Percentiles rank a stretch among this genome's conserved stretches.
These are phyloP conservation scores for Grosmannia penicillata DNA, from an alignment of 2,329 filamentous ascomycete genomes.

Conservation along the genomic window DNA sequence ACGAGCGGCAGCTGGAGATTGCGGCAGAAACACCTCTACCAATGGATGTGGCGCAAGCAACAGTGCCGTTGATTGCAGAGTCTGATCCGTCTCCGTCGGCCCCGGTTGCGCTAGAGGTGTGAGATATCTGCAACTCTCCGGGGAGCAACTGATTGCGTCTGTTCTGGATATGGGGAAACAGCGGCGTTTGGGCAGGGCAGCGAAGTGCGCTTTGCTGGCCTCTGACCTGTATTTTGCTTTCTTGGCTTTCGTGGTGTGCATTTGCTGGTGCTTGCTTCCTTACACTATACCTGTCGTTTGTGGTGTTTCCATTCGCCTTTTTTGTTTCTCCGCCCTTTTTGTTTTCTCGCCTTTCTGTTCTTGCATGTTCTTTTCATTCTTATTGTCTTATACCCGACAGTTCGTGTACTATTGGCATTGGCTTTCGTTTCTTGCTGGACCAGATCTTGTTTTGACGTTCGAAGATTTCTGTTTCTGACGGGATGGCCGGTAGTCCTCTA, in stretches of 20 bases:
- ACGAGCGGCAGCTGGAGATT: constrained; percentile 24
- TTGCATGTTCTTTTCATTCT: neutral
- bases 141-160: neutral
- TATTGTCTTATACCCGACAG: constrained; percentile 3
- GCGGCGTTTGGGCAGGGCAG: neutral
- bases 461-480: neutral
- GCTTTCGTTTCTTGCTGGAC: constrained; percentile 14
- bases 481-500: neutral
- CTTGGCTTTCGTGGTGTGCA: neutral
- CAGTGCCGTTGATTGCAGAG: constrained; percentile 13
- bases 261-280: constrained; percentile 1
- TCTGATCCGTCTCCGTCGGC: no score
- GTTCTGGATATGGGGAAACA: neutral
- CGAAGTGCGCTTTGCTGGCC: constrained; percentile 2
- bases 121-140: neutral
- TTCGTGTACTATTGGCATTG: constrained; percentile 3
- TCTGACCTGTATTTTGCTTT: constrained; percentile 10
- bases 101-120: constrained; percentile 16
- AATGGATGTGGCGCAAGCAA: constrained; percentile 13
- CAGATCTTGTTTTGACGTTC: constrained; percentile 11
- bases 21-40: neutral
- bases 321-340: constrained; percentile 3
- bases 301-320: neutral
- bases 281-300: constrained; percentile 1
- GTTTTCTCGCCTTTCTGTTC: constrained; percentile 1